These are phyloP conservation scores for Penicillium sp. DNA, from an alignment of 2,329 filamentous ascomycete genomes.

Conservation along the genomic window DNA sequence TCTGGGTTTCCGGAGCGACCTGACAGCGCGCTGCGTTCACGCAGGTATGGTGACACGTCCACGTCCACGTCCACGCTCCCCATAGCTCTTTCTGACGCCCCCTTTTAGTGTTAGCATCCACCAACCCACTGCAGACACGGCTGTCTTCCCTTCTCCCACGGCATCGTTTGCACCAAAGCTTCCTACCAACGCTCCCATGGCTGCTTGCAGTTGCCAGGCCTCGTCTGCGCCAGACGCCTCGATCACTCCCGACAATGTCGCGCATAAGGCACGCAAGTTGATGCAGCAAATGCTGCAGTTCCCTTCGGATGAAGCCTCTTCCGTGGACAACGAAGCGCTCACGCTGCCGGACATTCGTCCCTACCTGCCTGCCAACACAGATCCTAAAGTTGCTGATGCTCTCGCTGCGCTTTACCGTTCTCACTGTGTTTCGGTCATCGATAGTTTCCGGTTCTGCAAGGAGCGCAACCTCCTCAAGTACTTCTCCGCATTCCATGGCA, in stretches of 20 bases:
- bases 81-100: conserved; percentile 11
- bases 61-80: conserved; percentile 1
- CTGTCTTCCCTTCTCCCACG: conserved; percentile 41
- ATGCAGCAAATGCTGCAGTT: conserved; percentile 43
- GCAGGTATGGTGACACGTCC: conserved; percentile 25
- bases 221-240: conserved; percentile 29
- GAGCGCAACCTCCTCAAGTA: conserved; percentile 95
- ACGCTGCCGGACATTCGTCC: conserved; percentile 79
- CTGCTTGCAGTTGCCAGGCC: conserved; percentile 33
- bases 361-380: conserved; percentile 77
- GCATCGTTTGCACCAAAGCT: conserved; percentile 37
- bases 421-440: conserved; percentile 91
- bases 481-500: conserved; percentile 92
- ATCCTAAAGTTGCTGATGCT: conserved; percentile 80
- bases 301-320: conserved; percentile 31
- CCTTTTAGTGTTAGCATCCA: conserved; percentile 29
- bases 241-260: conserved; percentile 39
- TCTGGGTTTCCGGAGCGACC: conserved; percentile 23
- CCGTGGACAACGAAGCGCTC: conserved; percentile 66
- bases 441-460: conserved; percentile 93
- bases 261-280: conserved; percentile 38
- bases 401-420: conserved; percentile 85
- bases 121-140: conserved; percentile 38
- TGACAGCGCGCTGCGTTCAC: conserved; percentile 29
- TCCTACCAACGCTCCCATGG: conserved; percentile 18